Evolutionary conservation across 2,329 filamentous ascomycete genomes (phyloP), one percentile per base, ranked within the genome.

Genomic region (Fusarium lyarnte): DNA sequence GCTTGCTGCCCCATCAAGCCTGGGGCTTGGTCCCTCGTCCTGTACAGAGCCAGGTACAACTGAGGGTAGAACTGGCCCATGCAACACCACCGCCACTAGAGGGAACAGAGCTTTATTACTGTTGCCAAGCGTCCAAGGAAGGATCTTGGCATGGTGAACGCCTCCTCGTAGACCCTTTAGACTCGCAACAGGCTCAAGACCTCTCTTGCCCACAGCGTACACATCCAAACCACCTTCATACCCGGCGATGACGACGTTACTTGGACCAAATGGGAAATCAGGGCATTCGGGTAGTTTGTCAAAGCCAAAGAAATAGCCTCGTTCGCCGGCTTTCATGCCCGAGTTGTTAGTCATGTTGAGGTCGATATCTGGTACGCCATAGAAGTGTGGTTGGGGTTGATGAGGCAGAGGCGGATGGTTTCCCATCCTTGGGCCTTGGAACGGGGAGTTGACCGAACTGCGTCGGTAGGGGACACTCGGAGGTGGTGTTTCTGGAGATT

Each of bases 181-280:
- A 62, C 89, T 89, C 25, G 91, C 91, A 35, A 94, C 83, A 27
- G 89, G 86, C 61, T 94, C 92, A 59, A 94, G 81, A 53, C 92
- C 92, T 69, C 91, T 90, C 77, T 92, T 93, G 46, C 90, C 89
- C 35, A 97, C 87, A 25, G 89, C 86, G 73, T 93, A 91, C 21
- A 97, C 87, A 71, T 95, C 92, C 54, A 98, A 79, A 2, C 91
- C 91, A 45, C 94, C 93, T 79, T 97, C 92, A 74, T 91, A 94
- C 3, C 95, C 95, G 13, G 94, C 88, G 8, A 97, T 81, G 47
- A 94, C 84, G 31, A 93, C 89, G 79, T 92, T 91, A 77, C 93
- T 88, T 59, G 83, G 82, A 38, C 84, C 83, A 61, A 81, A 76
- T 21, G 74, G 74, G 58, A 80, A 79, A 58, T 82, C 80, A 11